Conservation (phyloP, 768 basidiomycete species). For the Mycena pura region DNA sequence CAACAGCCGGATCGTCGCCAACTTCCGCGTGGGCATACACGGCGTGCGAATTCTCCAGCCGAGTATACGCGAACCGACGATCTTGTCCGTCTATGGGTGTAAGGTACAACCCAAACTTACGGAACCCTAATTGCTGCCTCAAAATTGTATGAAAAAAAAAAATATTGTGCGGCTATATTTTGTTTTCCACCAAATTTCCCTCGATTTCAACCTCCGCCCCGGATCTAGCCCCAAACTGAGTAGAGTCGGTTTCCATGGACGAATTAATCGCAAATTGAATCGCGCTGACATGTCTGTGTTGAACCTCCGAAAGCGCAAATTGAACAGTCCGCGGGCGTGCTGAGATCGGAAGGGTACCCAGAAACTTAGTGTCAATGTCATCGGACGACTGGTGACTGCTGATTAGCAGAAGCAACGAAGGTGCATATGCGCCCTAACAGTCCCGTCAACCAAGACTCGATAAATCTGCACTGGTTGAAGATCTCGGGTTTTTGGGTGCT, state of each 20-base stretch:
- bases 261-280: constrained; percentile 8
- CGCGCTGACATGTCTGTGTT: constrained; percentile 3
- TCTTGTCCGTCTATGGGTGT: too few species aligned
- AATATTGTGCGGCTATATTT: background rate
- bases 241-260: constrained; percentile 3
- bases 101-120: too few species aligned
- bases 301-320: constrained; percentile 4
- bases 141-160: background rate
- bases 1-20: too few species aligned
- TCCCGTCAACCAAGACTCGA: constrained; percentile 1
- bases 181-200: constrained; percentile 7
- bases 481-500: too few species aligned
- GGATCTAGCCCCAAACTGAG: constrained; percentile 1
- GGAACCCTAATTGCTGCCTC: background rate
- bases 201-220: constrained; percentile 1
- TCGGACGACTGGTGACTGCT: constrained; percentile 4
- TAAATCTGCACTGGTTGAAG: too few species aligned
- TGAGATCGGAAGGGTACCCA: constrained; percentile 3
- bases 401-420: constrained; percentile 10
- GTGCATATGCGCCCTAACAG: constrained; percentile 15
- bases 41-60: too few species aligned
- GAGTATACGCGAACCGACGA: too few species aligned
- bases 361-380: background rate
- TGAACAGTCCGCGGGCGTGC: constrained; percentile 4
- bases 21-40: too few species aligned